phyloP scores from a whole-genome alignment of 345 rosid species.

The Kandelia obovata region DNA sequence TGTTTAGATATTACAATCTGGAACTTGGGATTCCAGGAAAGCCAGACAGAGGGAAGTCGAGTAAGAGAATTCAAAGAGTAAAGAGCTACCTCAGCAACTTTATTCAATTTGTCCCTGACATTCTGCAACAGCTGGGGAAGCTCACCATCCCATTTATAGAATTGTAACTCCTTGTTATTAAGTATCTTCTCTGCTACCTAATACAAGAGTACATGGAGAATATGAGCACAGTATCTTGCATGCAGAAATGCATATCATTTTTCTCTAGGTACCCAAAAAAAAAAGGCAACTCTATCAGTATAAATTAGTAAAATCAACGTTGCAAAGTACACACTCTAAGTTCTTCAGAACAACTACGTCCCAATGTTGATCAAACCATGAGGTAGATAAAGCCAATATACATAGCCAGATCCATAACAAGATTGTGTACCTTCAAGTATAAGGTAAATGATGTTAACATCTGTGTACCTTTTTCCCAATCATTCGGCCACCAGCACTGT shows the following conservation, averaged over 20 bases:
- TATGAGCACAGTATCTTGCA: background rate
- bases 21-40: background rate
- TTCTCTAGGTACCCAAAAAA: background rate
- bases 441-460: background rate
- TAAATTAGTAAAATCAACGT: background rate
- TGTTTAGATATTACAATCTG: background rate
- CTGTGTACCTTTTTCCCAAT: slow-evolving; percentile 79
- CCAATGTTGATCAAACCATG: background rate
- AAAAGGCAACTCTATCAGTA: background rate
- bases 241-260: background rate
- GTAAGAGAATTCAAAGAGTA: background rate
- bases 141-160: slow-evolving; percentile 90
- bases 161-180: slow-evolving; percentile 57
- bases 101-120: slow-evolving; percentile 67
- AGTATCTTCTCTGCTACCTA: slow-evolving; percentile 76
- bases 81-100: slow-evolving; percentile 55
- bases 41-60: background rate
- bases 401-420: background rate
- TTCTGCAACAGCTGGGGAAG: slow-evolving; percentile 71
- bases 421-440: background rate
- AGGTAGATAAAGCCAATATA: background rate
- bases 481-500: slow-evolving; percentile 94
- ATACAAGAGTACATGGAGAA: background rate
- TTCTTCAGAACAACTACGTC: background rate
- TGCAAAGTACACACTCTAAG: background rate